These are phyloP conservation scores for Stachybotrys chartarum DNA, from an alignment of 2,329 filamentous ascomycete species.

Conservation along the genomic window DNA sequence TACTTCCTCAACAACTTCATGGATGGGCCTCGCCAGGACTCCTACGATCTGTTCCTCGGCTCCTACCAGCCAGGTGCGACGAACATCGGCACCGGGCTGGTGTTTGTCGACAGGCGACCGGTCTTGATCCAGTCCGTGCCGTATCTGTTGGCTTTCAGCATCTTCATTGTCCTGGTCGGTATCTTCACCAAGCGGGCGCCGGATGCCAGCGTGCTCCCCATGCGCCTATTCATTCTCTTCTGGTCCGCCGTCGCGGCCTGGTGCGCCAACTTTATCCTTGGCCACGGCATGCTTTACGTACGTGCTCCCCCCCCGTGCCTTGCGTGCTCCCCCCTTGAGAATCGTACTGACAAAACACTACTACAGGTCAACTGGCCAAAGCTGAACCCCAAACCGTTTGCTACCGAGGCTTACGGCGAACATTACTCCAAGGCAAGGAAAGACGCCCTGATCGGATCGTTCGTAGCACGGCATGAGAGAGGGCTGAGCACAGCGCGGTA, in stretches of 20 bases:
- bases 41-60: constrained; percentile 90
- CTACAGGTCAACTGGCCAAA: constrained; percentile 94
- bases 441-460: constrained; percentile 70
- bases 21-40: constrained; percentile 90
- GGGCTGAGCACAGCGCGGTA: constrained; percentile 78
- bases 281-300: constrained; percentile 90
- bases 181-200: constrained; percentile 65
- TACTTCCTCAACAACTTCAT: constrained; percentile 93
- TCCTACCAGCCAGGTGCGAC: constrained; percentile 70
- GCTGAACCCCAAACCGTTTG: constrained; percentile 81
- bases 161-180: constrained; percentile 76
- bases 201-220: constrained; percentile 68
- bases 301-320: constrained; percentile 31
- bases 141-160: constrained; percentile 77
- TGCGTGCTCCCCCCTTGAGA: not conserved
- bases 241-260: constrained; percentile 66
- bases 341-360: constrained; percentile 5
- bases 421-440: constrained; percentile 76
- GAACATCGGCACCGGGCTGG: constrained; percentile 60
- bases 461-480: constrained; percentile 65
- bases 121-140: constrained; percentile 88
- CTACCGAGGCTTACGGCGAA: constrained; percentile 81
- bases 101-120: constrained; percentile 81
- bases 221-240: constrained; percentile 75
- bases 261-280: constrained; percentile 69